Conservation (phyloP, 768 basidiomycete genomes). For the Phlegmacium glaucopus region DNA sequence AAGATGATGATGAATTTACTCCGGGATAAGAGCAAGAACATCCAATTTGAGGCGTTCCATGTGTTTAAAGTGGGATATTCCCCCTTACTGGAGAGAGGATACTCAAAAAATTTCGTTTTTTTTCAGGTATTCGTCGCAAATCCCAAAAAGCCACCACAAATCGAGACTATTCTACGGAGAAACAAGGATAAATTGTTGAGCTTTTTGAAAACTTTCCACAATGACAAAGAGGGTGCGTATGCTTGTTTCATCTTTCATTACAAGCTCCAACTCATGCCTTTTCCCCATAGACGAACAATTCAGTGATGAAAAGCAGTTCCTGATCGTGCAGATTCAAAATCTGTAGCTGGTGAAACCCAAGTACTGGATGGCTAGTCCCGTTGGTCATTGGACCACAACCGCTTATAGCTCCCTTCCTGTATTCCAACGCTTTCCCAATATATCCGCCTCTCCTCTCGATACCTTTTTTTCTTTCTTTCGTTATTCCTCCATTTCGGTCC, state of each 20-base stretch:
- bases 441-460: no score
- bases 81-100: neutral
- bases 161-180: slow-evolving; percentile 83
- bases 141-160: slow-evolving; percentile 97
- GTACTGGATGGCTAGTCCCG: no score
- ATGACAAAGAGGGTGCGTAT: slow-evolving; percentile 88
- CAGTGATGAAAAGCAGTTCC: slow-evolving; percentile 95
- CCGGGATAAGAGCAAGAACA: slow-evolving; percentile 98
- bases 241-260: neutral
- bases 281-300: slow-evolving; percentile 82
- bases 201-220: slow-evolving; percentile 93
- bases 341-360: slow-evolving; percentile 38
- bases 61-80: slow-evolving; percentile 87
- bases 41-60: slow-evolving; percentile 99
- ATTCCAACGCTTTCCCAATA: no score
- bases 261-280: neutral
- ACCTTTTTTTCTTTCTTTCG: no score
- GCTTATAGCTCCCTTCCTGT: no score
- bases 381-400: no score
- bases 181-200: slow-evolving; percentile 92
- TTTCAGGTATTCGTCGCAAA: slow-evolving; percentile 92
- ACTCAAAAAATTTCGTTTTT: slow-evolving; percentile 1
- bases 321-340: slow-evolving; percentile 87
- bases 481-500: no score
- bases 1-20: slow-evolving; percentile 99